phyloP scores from a whole-genome alignment of 495 filamentous ascomycete species.

The Aspergillus sclerotioniger region DNA sequence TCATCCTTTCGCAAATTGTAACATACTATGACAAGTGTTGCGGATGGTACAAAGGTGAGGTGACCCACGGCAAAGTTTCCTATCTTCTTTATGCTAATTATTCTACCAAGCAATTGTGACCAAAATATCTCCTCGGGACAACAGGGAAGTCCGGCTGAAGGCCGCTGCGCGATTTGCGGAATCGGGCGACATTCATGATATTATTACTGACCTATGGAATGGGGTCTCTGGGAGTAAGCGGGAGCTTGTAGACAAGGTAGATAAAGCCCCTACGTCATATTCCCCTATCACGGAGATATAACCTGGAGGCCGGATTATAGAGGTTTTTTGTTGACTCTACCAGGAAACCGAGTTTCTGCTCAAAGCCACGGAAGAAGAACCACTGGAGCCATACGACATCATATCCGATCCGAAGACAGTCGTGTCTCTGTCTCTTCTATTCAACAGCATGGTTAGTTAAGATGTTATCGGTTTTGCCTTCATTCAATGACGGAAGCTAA shows the following conservation, averaged over 20 bases:
- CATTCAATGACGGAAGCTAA: conserved; percentile 15
- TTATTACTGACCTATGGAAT: conserved; percentile 62
- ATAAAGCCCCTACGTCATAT: no score
- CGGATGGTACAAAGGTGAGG: conserved; percentile 76
- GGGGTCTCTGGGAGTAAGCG: conserved; percentile 29
- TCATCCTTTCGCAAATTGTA: conserved; percentile 85
- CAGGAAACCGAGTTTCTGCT: conserved; percentile 69
- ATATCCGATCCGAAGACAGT: conserved; percentile 88
- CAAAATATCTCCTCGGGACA: conserved; percentile 37
- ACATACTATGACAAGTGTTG: conserved; percentile 89
- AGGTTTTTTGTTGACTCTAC: background rate
- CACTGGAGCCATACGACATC: conserved; percentile 72
- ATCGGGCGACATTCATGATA: conserved; percentile 63
- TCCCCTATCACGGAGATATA: background rate
- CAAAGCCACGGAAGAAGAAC: conserved; percentile 57
- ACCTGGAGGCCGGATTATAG: background rate
- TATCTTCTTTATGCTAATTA: conserved; percentile 2
- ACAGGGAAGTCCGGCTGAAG: conserved; percentile 54
- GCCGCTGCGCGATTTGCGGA: conserved; percentile 71
- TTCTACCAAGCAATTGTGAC: conserved; percentile 39
- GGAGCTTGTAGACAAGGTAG: conserved; percentile 43
- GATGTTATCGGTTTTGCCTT: background rate
- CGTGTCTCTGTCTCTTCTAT: conserved; percentile 77
- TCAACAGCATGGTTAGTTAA: conserved; percentile 77
- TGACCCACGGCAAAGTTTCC: background rate